Evolutionary conservation across 495 filamentous ascomycete species (phyloP).

Genomic region (Penicillium alfredii): DNA sequence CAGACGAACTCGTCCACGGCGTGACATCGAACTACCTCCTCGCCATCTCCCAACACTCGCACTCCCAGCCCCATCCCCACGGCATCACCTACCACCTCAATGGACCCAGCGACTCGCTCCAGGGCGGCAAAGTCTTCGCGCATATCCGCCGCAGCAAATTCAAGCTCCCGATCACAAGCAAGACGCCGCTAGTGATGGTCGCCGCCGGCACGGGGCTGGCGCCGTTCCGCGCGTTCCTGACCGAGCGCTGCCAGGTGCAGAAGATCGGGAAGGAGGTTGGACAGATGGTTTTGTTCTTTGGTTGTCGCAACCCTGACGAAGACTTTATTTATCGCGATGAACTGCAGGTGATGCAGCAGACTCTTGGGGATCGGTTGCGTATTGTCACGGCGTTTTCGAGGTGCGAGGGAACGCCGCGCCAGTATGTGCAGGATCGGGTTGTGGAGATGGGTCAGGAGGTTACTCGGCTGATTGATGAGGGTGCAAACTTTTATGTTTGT

Average conservation of each 20-base stretch:
- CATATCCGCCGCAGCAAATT: constrained; percentile 43
- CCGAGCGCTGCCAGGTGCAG: constrained; percentile 35
- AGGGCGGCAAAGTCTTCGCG: constrained; percentile 29
- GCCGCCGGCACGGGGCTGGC: constrained; percentile 44
- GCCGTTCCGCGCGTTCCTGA: constrained; percentile 43
- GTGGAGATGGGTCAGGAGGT: constrained; percentile 29
- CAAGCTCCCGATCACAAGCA: constrained; percentile 32
- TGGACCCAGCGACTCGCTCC: constrained; percentile 23
- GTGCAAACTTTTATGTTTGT: constrained; percentile 46
- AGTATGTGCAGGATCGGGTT: constrained; percentile 41
- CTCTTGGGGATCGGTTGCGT: constrained; percentile 18
- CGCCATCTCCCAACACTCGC: constrained; percentile 20
- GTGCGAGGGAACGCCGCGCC: constrained; percentile 10
- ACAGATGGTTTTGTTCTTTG: constrained; percentile 41
- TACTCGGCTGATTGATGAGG: constrained; percentile 29
- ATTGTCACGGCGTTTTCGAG: constrained; percentile 36
- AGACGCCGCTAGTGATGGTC: constrained; percentile 40
- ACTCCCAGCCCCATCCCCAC: constrained; percentile 21
- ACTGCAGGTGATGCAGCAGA: constrained; percentile 24
- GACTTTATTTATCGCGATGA: constrained; percentile 42
- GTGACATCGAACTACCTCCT: constrained; percentile 46
- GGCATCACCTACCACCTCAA: constrained; percentile 31
- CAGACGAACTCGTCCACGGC: constrained; percentile 31
- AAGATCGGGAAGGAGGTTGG: constrained; percentile 36
- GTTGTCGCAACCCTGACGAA: constrained; percentile 35